phyloP scores from a whole-genome alignment of 2,329 filamentous ascomycete species.

The Hypoxylon sp. region DNA sequence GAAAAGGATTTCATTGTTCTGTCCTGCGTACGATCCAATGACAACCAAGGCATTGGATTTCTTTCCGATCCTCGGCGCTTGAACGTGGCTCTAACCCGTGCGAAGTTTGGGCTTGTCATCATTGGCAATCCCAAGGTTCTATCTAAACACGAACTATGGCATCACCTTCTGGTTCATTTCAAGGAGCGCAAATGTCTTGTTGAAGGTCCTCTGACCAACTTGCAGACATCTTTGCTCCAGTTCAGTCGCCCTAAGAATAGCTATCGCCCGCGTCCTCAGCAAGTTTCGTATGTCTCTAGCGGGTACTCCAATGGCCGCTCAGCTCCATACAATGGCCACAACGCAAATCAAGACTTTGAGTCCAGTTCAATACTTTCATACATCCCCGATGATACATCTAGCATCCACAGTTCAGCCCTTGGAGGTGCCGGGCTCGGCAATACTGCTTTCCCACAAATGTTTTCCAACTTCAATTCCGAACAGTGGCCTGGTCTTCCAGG shows the following conservation, averaged over 20 bases:
- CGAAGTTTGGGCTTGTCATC: conserved; percentile 96
- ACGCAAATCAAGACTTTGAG: conserved; percentile 72
- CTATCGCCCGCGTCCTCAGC: conserved; percentile 85
- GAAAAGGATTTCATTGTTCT: conserved; percentile 99
- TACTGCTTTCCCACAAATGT: conserved; percentile 93
- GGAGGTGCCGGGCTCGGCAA: conserved; percentile 83
- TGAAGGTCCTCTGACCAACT: conserved; percentile 92
- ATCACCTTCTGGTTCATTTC: conserved; percentile 94
- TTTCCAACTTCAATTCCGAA: conserved; percentile 90
- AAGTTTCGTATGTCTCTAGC: conserved; percentile 76
- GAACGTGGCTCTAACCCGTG: conserved; percentile 96
- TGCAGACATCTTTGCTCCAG: conserved; percentile 95
- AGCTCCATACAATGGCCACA: conserved; percentile 60
- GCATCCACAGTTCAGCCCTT: conserved; percentile 91
- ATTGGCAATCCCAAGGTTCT: conserved; percentile 97
- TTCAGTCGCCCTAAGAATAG: conserved; percentile 94
- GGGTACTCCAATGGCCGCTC: conserved; percentile 53
- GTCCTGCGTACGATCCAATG: conserved; percentile 97
- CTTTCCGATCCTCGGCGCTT: conserved; percentile 96
- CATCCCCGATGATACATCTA: conserved; percentile 97
- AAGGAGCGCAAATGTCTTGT: conserved; percentile 97
- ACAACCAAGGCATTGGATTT: conserved; percentile 99
- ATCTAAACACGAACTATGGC: conserved; percentile 98
- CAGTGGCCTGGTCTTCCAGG: conserved; percentile 88
- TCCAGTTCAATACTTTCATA: conserved; percentile 93